Evolutionary conservation across 2,329 filamentous ascomycete species (phyloP).

Genomic region (Capronia epimyces): DNA sequence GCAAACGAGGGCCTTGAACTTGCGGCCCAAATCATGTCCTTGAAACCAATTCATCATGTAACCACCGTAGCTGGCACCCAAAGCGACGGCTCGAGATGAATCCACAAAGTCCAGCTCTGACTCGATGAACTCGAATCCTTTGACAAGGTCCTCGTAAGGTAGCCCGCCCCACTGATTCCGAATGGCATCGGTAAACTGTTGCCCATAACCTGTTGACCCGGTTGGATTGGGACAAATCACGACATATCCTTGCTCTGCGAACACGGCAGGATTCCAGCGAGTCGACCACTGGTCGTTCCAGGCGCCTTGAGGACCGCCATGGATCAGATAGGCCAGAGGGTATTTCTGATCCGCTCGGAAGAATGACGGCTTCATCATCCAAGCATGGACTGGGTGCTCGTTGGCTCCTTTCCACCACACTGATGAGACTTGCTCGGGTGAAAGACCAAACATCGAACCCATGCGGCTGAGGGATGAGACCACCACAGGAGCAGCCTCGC

Average conservation of each 20-base stretch:
- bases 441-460: constrained; percentile 40
- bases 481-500: constrained; percentile 31
- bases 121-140: constrained; percentile 50
- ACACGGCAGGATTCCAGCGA: constrained; percentile 52
- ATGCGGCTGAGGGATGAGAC: constrained; percentile 38
- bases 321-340: constrained; percentile 50
- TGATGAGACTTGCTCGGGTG: constrained; percentile 39
- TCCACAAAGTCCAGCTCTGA: constrained; percentile 50
- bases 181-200: constrained; percentile 50
- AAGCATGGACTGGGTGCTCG: constrained; percentile 42
- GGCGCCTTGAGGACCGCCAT: constrained; percentile 49
- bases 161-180: constrained; percentile 50
- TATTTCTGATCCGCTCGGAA: constrained; percentile 46
- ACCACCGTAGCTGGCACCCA: constrained; percentile 54
- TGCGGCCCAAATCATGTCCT: constrained; percentile 49
- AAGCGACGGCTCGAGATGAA: constrained; percentile 47
- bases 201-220: constrained; percentile 54
- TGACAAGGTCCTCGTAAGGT: constrained; percentile 53
- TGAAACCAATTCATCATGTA: constrained; percentile 59
- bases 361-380: constrained; percentile 45
- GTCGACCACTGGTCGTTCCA: constrained; percentile 53
- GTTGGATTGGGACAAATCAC: constrained; percentile 57
- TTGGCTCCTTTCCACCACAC: constrained; percentile 45
- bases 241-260: constrained; percentile 58
- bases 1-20: constrained; percentile 55